A percentile compares a stretch with the other conserved stretches of the same genome.
Conservation (phyloP, 495 filamentous ascomycete species). For the Penicillium steckii region DNA sequence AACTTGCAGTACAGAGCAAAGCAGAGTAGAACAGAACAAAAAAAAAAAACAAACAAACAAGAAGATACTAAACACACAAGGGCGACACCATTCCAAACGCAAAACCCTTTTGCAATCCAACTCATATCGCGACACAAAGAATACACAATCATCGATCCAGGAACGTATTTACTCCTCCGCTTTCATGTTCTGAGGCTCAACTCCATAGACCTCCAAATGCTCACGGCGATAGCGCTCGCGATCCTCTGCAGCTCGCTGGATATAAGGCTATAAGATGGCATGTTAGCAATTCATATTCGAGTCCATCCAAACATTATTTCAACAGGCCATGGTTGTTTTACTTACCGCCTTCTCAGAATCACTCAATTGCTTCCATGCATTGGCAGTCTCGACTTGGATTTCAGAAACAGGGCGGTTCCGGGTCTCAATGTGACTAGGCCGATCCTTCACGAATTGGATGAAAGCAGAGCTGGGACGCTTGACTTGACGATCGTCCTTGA, state of each 20-base stretch:
- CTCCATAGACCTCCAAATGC: slow-evolving; percentile 35
- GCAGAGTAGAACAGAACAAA: neutral
- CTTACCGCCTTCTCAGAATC: slow-evolving; percentile 56
- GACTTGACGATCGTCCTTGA: slow-evolving; percentile 61
- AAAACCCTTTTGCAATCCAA: neutral
- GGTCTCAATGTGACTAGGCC: slow-evolving; percentile 47
- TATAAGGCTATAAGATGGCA: slow-evolving; percentile 23
- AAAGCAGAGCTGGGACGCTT: slow-evolving; percentile 44
- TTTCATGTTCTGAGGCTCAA: slow-evolving; percentile 3
- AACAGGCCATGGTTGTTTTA: too few species aligned
- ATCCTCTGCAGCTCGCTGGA: slow-evolving; percentile 17
- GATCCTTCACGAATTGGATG: slow-evolving; percentile 46
- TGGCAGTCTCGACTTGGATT: slow-evolving; percentile 21
- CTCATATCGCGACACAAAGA: neutral
- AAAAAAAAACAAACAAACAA: neutral
- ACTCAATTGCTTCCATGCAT: slow-evolving; percentile 58
- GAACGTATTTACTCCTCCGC: neutral
- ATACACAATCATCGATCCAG: neutral
- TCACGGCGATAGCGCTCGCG: slow-evolving; percentile 33
- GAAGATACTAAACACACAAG: neutral
- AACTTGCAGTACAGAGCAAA: too few species aligned
- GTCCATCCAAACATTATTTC: too few species aligned
- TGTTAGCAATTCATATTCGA: slow-evolving; percentile 2
- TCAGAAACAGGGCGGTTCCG: slow-evolving; percentile 31
- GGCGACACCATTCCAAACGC: neutral